A percentile compares a stretch with the other conserved stretches of the same genome.
Evolutionary conservation across 345 rosid species (phyloP).

Genomic region (Turnera subulata): DNA sequence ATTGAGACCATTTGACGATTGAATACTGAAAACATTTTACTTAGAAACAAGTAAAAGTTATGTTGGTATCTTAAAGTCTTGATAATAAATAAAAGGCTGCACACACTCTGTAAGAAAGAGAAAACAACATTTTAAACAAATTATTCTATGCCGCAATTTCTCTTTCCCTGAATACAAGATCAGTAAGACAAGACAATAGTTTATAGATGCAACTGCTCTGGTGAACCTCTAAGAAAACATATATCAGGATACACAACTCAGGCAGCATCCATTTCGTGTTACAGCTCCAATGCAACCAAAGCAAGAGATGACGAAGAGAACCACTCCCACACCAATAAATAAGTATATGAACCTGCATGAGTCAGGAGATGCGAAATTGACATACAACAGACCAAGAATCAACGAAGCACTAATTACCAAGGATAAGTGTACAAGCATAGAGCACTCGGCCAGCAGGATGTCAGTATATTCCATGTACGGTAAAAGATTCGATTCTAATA

Average conservation of each 20-base stretch:
- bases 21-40: too few species aligned
- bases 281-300: conserved; percentile 82
- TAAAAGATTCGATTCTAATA: not conserved
- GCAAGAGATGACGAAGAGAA: conserved; percentile 82
- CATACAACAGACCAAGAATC: conserved; percentile 4
- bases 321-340: conserved; percentile 78
- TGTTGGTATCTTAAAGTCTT: too few species aligned
- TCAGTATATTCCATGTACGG: not conserved
- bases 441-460: not conserved
- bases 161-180: too few species aligned
- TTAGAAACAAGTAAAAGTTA: too few species aligned
- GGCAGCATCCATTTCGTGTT: conserved; percentile 85
- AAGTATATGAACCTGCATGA: conserved; percentile 83
- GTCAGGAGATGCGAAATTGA: conserved; percentile 15
- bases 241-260: conserved; percentile 79
- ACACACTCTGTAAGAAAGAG: too few species aligned
- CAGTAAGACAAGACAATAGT: too few species aligned
- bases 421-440: not conserved
- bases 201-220: too few species aligned
- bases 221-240: too few species aligned
- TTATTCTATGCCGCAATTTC: too few species aligned
- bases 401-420: not conserved
- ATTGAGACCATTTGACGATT: too few species aligned
- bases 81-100: too few species aligned
- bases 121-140: too few species aligned